Base-by-base conservation (phyloP, 139 green algal species). In the Microglena sp. region DNA sequence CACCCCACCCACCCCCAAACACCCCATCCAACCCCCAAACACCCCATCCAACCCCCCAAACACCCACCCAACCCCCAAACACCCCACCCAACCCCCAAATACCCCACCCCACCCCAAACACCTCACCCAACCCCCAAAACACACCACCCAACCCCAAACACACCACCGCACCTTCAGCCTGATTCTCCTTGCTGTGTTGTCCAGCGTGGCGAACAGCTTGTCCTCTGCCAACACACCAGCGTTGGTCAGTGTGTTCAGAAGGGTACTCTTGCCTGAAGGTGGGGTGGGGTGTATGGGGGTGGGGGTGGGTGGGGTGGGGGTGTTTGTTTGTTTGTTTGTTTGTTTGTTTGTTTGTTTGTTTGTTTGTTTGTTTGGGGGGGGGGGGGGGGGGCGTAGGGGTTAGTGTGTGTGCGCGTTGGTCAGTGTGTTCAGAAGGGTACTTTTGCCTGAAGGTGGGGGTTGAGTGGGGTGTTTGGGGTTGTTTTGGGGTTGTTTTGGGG, bases 171-270 rank as follows among this genome's bases (percentile, higher is more conserved):
- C 5, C n/a, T 35, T 44, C 43, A 96, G 70, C 45, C 73, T 50
- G 32, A 97, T 44, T 5, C 86, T 80, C 27, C 94, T 75, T 1
- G 91, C 97, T 29, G 90, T 98, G 36, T 94, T 93, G 77, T 99
- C 94, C 33, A 99, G 87, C 2, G 94, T 99, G 22, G 93, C 94
- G 77, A 99, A 99, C 33, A 99, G 89, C 70, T 91, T 85, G 80
- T 98, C 91, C 72, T 97, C 88, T 0, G 89, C 90, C 35, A 96
- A 45, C 43, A 96, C 91, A 11, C 65, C 74, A 6, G 77, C 78
- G 6, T 72, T 29, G 4, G 76, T 92, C 18, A 93, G 46, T 6
- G 73, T 70, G 77, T 95, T 95, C 6, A 95, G 66, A 31, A 91
- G 80, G 11, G 80, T 86, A 53, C 62, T 82, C 75, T 91, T 93